Evolutionary conservation across 164 flowering plant species (phyloP).

Genomic region (Protea cynaroides): DNA sequence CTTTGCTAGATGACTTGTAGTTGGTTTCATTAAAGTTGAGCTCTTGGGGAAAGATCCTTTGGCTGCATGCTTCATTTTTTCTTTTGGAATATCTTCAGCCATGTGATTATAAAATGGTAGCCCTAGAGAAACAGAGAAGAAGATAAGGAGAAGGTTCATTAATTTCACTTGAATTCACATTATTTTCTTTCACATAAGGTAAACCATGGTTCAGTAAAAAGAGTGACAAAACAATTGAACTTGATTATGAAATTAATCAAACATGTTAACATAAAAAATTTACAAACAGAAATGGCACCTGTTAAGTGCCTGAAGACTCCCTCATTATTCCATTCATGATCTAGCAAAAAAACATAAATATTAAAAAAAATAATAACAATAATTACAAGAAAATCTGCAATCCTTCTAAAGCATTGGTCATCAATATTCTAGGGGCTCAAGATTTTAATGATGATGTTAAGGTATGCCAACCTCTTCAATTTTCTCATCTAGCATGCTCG

Average conservation of each 20-base stretch:
- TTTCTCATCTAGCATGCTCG: too few relatives aligned
- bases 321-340: conserved; percentile 10
- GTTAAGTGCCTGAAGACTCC: conserved; percentile 7
- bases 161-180: background rate
- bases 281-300: conserved; percentile 11
- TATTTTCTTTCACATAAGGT: background rate
- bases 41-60: conserved; percentile 38
- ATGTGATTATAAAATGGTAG: conserved; percentile 32
- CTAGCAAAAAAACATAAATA: conserved; percentile 2
- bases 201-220: background rate
- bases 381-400: background rate
- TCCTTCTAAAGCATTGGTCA: background rate
- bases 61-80: conserved; percentile 22
- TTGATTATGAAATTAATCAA: too few relatives aligned
- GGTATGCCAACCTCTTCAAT: too few relatives aligned
- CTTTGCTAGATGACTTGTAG: conserved; percentile 91
- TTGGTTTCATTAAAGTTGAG: conserved; percentile 94
- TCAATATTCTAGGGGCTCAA: background rate
- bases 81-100: conserved; percentile 25
- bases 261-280: background rate
- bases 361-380: too few relatives aligned
- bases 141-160: background rate
- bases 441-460: too few relatives aligned
- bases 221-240: too few relatives aligned
- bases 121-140: conserved; percentile 26